Evolutionary conservation across 2,329 filamentous ascomycete species (phyloP), one percentile per base, ranked within the genome.

Genomic region (Calonectria hongkongensis): DNA sequence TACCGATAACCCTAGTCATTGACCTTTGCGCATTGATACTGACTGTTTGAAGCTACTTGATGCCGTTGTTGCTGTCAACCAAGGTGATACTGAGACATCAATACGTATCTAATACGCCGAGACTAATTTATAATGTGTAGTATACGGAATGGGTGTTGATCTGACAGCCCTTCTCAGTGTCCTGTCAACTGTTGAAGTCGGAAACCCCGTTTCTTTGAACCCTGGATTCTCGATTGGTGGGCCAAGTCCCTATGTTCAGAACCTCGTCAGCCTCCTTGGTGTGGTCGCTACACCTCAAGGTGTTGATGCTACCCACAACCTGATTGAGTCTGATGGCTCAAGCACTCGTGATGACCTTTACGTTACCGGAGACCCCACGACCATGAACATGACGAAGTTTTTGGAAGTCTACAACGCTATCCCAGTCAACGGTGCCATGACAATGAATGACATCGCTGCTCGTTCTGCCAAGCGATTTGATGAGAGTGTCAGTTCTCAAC

Each of bases 361-460:
- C 33, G 16, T 60, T 25, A 60, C 54, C 16, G 54, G 54, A 12
- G 54, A 60, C 39, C 25, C n/a, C 36, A 27, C 36, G 2, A 60
- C 54, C 12, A 60, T 60, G 54, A 60, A 60, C 54, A 60, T 60
- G 54, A 60, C 54, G 18, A 60, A 27, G 33, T 60, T 60, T 30
- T 60, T 60, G 33, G 54, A 60, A 27, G 54, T 60, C 2, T 60
- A 60, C 33, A 60, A 60, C 13, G n/a, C 54, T 15, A 60, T 60
- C 33, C 54, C 54, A 5, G 54, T 41, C 18, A 15, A 60, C 7
- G 33, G 54, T 16, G 54, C 54, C 27, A 60, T 60, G 54, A 60
- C 54, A 7, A 60, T 60, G 54, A 18, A 60, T 8, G 54, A 60
- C 16, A 21, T 60, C 9, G 54, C 54, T 27, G 54, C 54, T 18